Evolutionary conservation across 139 green algal species (phyloP).

Genomic region (Edaphochlamys debaryana): DNA sequence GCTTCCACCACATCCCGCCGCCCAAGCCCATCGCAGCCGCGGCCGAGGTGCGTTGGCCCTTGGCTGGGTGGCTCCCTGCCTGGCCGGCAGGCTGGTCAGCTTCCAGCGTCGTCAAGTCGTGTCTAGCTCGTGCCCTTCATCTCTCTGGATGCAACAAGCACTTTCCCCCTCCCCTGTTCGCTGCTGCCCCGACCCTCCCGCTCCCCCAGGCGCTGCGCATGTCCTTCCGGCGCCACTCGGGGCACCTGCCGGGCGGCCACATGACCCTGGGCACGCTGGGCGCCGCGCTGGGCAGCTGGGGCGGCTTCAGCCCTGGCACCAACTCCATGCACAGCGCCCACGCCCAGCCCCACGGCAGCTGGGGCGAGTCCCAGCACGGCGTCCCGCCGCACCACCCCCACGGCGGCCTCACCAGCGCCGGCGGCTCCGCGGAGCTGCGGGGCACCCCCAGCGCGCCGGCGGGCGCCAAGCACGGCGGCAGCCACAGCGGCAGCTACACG

Average conservation of each 20-base stretch:
- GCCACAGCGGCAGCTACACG: too few species aligned
- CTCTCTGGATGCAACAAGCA: too few species aligned
- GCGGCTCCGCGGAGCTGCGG: constrained; percentile 1
- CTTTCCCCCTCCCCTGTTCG: too few species aligned
- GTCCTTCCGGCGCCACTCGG: neutral
- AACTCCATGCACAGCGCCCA: too few species aligned
- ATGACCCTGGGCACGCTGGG: too few species aligned
- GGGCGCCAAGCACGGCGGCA: neutral
- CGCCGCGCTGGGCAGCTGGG: neutral
- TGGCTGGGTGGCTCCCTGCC: too few species aligned
- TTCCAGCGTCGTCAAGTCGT: too few species aligned
- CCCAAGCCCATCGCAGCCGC: constrained; percentile 11
- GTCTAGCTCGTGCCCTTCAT: too few species aligned
- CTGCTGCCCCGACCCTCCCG: too few species aligned
- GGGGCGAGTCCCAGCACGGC: neutral
- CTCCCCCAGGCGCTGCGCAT: neutral
- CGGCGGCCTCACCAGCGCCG: neutral
- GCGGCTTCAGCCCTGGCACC: neutral
- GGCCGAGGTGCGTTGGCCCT: too few species aligned
- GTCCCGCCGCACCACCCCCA: neutral
- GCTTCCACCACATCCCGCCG: constrained; percentile 29
- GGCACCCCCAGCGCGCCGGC: neutral
- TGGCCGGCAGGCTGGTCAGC: too few species aligned
- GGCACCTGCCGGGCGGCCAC: neutral
- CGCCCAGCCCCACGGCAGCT: too few species aligned